Evolutionary conservation across 2,329 filamentous ascomycete species (phyloP), one percentile per base, ranked within the genome.

Genomic region (Colletotrichum gigasporum): DNA sequence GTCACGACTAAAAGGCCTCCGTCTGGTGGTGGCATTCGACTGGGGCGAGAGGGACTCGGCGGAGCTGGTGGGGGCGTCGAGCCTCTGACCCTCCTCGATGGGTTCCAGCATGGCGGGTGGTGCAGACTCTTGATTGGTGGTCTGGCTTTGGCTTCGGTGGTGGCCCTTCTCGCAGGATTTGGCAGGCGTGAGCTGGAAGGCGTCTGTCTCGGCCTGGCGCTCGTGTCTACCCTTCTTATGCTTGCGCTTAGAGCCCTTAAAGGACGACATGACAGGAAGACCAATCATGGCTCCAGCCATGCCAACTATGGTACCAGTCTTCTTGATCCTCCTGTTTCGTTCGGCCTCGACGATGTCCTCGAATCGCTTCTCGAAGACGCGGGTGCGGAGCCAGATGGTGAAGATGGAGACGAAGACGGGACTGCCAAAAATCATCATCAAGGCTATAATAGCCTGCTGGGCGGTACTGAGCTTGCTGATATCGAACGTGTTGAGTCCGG

Each of bases 401-500:
- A 85, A 86, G 30, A 86, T 85, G 2, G 86, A 90, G 3, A 92
- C 87, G 70, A 89, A 87, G 22, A 92, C 86, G 11, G 86, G 81
- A 54, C 87, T 88, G 3, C 91, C 91, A 8, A 90, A 73, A 44
- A 92, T 79, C 66, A 92, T 89, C 42, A 91, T 78, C 3, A 89
- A 63, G 68, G 89, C 91, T 6, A 93, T 78, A 24, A 91, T 76
- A 28, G 85, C 77, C 72, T 93, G 91, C 74, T 93, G 90, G 71
- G 88, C 90, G 1, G 86, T 89, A 34, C 87, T 91, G 70, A 92
- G 71, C 26, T 82, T 78, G 58, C 85, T 89, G 24, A 92, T 76
- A 70, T 90, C 87, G 69, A 88, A 84, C 4, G 89, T 90, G 70
- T 91, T 92, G 60, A 92, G 78, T 0, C 90, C 90, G 7, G 89